Evolutionary conservation across 805 yeast genomes (phyloP), one percentile per base, ranked within the genome.

Genomic region (Saccharomycopsis selenospora): DNA sequence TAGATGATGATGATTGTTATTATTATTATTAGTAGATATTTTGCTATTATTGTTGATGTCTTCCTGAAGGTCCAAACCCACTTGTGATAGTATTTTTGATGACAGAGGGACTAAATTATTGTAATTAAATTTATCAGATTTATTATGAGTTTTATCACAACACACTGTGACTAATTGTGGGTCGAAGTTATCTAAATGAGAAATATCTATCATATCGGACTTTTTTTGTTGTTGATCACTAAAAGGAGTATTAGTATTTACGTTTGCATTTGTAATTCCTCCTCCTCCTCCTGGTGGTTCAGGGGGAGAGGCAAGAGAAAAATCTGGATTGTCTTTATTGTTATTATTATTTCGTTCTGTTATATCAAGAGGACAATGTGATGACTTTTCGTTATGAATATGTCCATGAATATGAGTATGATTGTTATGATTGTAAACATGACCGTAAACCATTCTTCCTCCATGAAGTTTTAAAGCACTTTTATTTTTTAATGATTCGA

Each of bases 351-450:
- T 20, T 33, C 20, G 7, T 4, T 33, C 38, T 6, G 8, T 20
- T 14, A 33, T 33, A 33, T 51, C 52, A 20, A 51, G 30, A 25
- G 50, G 52, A 36, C 55, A 52, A 38, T 57, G 57, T 38, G 55
- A 59, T 43, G 68, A 70, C 46, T 66, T 71, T 47, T 69, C 72
- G 52, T 69, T 69, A 53, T 72, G 77, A 45, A 72, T 71, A 52
- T 72, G 77, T 4, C 77, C 77, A 52, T 72, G 77, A 18, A 72
- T 71, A 53, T 72, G 77, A 26, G 74, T 68, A 51, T 72, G 76
- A 56, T 72, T 72, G 42, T 64, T 61, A 53, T 72, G 77, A 53
- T 65, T 69, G 56, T 72, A 76, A 22, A 72, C 70, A 55, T 72
- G 77, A 4, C 76, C 76, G 54, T 72, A 75, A 26, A 71, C 72